phyloP scores from a whole-genome alignment of 306 rosid genomes.

The Senna tora region DNA sequence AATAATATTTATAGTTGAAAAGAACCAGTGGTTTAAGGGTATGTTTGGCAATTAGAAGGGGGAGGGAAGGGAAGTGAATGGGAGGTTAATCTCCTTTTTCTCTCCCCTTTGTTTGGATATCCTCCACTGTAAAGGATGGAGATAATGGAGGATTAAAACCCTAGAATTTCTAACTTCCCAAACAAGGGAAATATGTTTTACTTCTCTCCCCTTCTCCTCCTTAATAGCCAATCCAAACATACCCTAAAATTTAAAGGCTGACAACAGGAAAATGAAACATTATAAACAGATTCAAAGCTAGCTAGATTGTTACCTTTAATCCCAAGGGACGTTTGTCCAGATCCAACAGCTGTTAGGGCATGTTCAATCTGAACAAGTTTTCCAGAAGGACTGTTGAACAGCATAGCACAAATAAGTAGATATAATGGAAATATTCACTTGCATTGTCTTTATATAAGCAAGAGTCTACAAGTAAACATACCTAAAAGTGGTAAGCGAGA shows the following conservation, averaged over 20 bases:
- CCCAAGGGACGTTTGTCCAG: slow-evolving; percentile 97
- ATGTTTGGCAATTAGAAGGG: too few relatives aligned
- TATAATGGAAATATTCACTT: too few relatives aligned
- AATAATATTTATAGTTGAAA: not conserved
- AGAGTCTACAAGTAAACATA: slow-evolving; percentile 3
- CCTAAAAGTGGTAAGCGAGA: slow-evolving; percentile 65
- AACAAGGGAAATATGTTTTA: too few relatives aligned
- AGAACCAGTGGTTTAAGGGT: not conserved
- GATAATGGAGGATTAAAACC: too few relatives aligned
- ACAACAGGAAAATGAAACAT: not conserved
- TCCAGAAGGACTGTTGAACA: slow-evolving; percentile 80
- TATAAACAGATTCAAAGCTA: slow-evolving; percentile 22
- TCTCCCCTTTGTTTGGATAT: too few relatives aligned
- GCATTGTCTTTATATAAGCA: not conserved
- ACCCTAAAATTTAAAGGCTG: slow-evolving; percentile 1
- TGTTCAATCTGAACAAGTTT: slow-evolving; percentile 99
- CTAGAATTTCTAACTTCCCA: too few relatives aligned
- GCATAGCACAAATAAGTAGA: slow-evolving; percentile 38
- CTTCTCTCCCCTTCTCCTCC: too few relatives aligned
- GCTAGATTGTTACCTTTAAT: slow-evolving; percentile 68
- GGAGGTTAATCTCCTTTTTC: too few relatives aligned
- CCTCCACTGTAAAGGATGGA: too few relatives aligned
- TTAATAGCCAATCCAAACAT: too few relatives aligned
- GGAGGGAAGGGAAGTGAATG: too few relatives aligned
- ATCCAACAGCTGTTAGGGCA: slow-evolving; percentile 93